Percentiles rank a stretch among this genome's conserved stretches.
These are phyloP conservation scores for Amphicarpaea edgeworthii DNA, from an alignment of 306 rosid species.

Conservation along the genomic window DNA sequence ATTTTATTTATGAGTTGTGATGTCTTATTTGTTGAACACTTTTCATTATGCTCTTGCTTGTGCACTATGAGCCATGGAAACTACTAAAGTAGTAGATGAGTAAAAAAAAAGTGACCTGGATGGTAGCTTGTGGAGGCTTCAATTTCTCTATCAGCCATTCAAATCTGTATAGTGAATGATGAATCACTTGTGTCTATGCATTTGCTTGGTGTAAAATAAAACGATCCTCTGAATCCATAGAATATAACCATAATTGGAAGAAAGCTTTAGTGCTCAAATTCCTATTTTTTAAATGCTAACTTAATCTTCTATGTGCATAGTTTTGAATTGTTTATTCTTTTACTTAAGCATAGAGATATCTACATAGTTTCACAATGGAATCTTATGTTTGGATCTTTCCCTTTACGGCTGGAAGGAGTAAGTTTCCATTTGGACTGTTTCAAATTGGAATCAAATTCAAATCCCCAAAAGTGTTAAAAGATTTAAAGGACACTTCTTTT, in stretches of 20 bases:
- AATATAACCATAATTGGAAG: background rate
- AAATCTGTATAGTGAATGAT: background rate
- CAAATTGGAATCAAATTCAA: conserved; percentile 17
- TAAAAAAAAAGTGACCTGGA: conserved; percentile 33
- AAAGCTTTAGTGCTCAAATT: background rate
- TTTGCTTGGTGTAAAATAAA: conserved; percentile 6
- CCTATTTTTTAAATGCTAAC: background rate
- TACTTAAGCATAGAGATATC: background rate
- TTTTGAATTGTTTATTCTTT: background rate
- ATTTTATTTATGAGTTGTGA: conserved; percentile 1
- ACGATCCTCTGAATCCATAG: background rate
- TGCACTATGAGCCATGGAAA: conserved; percentile 5
- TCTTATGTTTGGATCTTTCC: conserved; percentile 23
- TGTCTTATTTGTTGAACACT: background rate
- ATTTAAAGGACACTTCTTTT: too few relatives aligned
- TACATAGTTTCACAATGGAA: conserved; percentile 23
- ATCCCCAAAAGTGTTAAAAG: background rate
- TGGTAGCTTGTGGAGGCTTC: conserved; percentile 1
- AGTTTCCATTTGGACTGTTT: background rate
- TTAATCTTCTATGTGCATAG: background rate
- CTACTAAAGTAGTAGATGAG: background rate
- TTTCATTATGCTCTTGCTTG: background rate
- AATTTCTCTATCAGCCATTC: conserved; percentile 41
- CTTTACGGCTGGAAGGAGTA: background rate
- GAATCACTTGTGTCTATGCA: background rate